Percentiles rank a stretch among this genome's conserved stretches.
phyloP scores from a whole-genome alignment of 345 rosid genomes.

The Salix suchowensis region DNA sequence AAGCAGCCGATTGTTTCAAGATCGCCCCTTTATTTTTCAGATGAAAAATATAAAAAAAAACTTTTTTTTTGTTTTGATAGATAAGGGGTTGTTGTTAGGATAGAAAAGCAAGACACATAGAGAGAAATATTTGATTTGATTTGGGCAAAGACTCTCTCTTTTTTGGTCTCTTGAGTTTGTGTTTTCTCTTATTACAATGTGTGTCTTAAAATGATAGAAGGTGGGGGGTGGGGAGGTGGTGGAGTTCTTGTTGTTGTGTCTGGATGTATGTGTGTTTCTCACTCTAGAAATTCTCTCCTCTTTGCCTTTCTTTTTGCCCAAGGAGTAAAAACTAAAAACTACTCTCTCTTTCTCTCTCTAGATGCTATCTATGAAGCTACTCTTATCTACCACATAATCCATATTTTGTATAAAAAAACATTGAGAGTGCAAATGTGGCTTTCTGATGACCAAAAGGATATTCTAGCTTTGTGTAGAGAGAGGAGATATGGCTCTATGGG shows the following conservation, averaged over 20 bases:
- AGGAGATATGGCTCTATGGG: neutral
- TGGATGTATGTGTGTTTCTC: neutral
- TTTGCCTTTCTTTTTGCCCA: neutral
- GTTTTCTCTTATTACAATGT: neutral
- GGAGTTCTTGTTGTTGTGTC: neutral
- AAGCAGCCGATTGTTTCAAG: slow-evolving; percentile 1
- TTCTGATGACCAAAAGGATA: neutral
- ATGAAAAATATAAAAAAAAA: neutral
- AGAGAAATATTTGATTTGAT: neutral
- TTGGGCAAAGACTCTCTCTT: neutral
- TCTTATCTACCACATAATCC: neutral
- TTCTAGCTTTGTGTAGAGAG: neutral
- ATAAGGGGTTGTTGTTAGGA: neutral
- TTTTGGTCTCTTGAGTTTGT: neutral
- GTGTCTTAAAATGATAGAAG: neutral
- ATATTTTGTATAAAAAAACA: neutral
- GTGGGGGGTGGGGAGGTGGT: slow-evolving; percentile 1
- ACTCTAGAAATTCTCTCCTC: neutral
- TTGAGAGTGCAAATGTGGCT: slow-evolving; percentile 16
- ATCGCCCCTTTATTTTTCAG: slow-evolving; percentile 7
- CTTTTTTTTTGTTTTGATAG: neutral
- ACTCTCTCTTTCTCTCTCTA: neutral
- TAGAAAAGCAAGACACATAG: neutral
- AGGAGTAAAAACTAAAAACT: neutral
- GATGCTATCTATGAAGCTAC: neutral